These are phyloP conservation scores for Paecilomyces fulvus DNA, from an alignment of 2,329 filamentous ascomycete genomes.

Conservation along the genomic window DNA sequence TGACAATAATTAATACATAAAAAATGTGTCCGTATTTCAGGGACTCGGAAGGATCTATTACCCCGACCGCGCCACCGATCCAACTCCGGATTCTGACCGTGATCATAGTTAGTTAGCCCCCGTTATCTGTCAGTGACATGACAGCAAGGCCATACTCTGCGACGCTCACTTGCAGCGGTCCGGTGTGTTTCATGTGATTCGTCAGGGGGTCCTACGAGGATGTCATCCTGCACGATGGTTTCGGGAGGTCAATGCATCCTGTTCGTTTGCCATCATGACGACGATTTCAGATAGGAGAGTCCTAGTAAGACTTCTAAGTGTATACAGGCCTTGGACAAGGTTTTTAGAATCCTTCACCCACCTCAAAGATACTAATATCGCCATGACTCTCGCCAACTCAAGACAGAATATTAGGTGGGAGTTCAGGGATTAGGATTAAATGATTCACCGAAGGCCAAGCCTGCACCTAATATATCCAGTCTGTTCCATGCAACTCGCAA, in stretches of 20 bases:
- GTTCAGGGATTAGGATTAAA: too few species aligned
- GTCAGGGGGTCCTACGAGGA: not conserved
- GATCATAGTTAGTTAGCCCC: too few species aligned
- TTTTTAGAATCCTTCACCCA: too few species aligned
- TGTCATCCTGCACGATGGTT: not conserved
- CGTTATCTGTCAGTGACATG: not conserved
- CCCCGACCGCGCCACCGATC: not conserved
- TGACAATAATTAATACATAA: not conserved
- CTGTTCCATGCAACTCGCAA: too few species aligned
- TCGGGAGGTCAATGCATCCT: not conserved
- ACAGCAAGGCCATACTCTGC: not conserved
- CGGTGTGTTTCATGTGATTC: not conserved
- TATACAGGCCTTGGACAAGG: too few species aligned
- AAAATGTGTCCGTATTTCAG: not conserved
- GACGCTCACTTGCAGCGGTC: not conserved
- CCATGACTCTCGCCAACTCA: too few species aligned
- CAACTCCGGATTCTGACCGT: not conserved
- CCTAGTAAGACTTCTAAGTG: too few species aligned
- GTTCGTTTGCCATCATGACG: too few species aligned
- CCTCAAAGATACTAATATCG: too few species aligned
- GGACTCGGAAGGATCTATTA: not conserved
- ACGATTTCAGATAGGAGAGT: not conserved
- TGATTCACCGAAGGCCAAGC: too few species aligned
- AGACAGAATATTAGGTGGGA: too few species aligned
- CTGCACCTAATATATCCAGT: too few species aligned